Evolutionary conservation across 164 flowering plant species (phyloP).

Genomic region (Euptelea pleiosperma): DNA sequence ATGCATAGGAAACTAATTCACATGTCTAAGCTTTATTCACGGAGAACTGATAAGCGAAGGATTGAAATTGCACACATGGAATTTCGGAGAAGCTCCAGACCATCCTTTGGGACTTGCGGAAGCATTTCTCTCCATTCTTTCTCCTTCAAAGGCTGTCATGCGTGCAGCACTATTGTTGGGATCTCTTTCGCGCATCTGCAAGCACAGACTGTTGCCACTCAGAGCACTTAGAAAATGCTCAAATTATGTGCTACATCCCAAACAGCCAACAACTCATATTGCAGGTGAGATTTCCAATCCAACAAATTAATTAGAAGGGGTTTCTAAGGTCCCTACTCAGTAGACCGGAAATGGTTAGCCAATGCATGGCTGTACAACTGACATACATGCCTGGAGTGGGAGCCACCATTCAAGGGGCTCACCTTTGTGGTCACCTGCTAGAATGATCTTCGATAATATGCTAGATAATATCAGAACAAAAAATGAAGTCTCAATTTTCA

Average conservation of each 20-base stretch:
- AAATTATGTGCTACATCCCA: background rate
- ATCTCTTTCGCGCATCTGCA: constrained; percentile 20
- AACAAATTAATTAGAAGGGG: too few relatives aligned
- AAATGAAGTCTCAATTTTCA: too few relatives aligned
- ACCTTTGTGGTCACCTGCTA: too few relatives aligned
- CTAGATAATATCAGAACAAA: too few relatives aligned
- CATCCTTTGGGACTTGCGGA: constrained; percentile 16
- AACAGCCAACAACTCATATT: constrained; percentile 1
- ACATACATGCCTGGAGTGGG: too few relatives aligned
- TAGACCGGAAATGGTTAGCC: too few relatives aligned
- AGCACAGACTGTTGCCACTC: constrained; percentile 5
- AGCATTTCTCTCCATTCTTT: constrained; percentile 13
- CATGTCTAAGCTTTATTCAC: background rate
- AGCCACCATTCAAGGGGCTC: too few relatives aligned
- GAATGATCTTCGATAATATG: too few relatives aligned
- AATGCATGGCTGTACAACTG: too few relatives aligned
- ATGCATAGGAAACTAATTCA: background rate
- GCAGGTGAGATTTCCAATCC: background rate
- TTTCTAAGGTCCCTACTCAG: too few relatives aligned
- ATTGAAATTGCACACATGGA: constrained; percentile 19
- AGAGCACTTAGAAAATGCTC: constrained; percentile 12
- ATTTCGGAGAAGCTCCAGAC: constrained; percentile 23
- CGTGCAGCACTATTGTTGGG: constrained; percentile 4
- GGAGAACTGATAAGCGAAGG: constrained; percentile 9
- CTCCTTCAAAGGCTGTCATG: constrained; percentile 16